Conservation (phyloP, 257 asterid species). For the Galeopsis tetrahit region DNA sequence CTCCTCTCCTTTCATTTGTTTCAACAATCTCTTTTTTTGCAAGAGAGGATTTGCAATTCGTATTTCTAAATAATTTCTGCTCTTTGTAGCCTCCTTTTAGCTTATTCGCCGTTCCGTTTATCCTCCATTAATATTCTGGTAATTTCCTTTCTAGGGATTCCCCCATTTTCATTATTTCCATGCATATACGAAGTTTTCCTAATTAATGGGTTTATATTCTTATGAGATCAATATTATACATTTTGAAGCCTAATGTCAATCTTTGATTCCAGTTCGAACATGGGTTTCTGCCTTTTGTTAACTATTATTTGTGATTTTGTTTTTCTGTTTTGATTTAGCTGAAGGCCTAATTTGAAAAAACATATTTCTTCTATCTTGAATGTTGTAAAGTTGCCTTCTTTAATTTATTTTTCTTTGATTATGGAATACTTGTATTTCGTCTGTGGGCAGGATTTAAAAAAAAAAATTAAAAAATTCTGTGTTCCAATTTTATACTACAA, state of each 20-base stretch:
- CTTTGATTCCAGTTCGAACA: constrained; percentile 4
- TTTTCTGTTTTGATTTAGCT: background rate
- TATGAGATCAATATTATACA: background rate
- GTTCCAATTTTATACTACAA: background rate
- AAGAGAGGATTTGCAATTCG: constrained; percentile 21
- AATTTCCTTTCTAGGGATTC: constrained; percentile 29
- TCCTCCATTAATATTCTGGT: constrained; percentile 46
- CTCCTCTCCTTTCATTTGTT: constrained; percentile 41
- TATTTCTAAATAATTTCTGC: constrained; percentile 25
- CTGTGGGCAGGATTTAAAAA: background rate
- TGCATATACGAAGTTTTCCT: constrained; percentile 16
- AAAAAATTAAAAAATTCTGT: background rate
- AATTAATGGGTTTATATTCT: constrained; percentile 24
- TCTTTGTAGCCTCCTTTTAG: constrained; percentile 7
- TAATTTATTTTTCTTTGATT: background rate
- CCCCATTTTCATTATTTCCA: constrained; percentile 24
- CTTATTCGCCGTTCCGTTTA: constrained; percentile 28
- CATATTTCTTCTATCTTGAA: background rate
- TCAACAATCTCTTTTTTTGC: constrained; percentile 31
- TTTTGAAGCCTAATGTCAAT: constrained; percentile 26
- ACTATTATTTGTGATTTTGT: background rate
- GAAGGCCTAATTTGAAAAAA: background rate
- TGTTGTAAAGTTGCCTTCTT: background rate
- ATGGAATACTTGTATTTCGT: background rate
- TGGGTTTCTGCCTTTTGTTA: background rate